Base-by-base conservation (phyloP, 768 basidiomycete species). In the Russula ochroleuca region DNA sequence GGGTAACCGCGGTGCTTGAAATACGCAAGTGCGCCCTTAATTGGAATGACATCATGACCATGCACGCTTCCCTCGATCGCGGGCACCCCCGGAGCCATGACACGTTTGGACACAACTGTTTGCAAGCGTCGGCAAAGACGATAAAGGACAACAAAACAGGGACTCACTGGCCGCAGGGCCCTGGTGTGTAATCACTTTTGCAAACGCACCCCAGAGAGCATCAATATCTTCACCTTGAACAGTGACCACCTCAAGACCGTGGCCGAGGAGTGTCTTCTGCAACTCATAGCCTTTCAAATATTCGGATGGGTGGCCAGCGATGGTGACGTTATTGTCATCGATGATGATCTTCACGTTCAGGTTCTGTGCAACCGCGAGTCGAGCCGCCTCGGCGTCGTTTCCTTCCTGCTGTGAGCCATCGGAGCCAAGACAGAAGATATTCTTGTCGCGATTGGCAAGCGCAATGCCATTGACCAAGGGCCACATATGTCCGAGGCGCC, bases 351-450 rank as follows among this genome's bases (percentile, higher is more conserved):
- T 94, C 74, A 94, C 83, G 72, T 93, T 92, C 69, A 94, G 78
- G 48, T 78, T 75, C 72, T 93, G 86, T 2, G 92, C 92, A 47
- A 92, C 92, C 19, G 92, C 92, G 37, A 94, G 80, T 19, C 92
- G 81, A 15, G 92, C 92, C 17, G 92, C 92, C 72, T 94, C 92
- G 1, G 92, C 92, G 69, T 94, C 91, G 72, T 94, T 88, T 17
- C 92, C 92, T 72, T 94, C 92, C 73, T 94, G 92, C 72, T 94
- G 91, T 5, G 91, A 92, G 10, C 92, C 92, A 71, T 94, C 92
- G 0, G 92, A 94, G 3, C 92, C 92, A 23, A 94, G 81, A 72
- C 86, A 85, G 75, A 93, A 93, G 13, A 92, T 78, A 52, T 82
- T 83, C 76, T 91, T 90, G 69, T 84, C 84, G 37, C 81, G 80